A percentile compares a stretch with the other conserved stretches of the same genome.
phyloP scores from a whole-genome alignment of 768 basidiomycete species.

The Rhodotorula diobovata region DNA sequence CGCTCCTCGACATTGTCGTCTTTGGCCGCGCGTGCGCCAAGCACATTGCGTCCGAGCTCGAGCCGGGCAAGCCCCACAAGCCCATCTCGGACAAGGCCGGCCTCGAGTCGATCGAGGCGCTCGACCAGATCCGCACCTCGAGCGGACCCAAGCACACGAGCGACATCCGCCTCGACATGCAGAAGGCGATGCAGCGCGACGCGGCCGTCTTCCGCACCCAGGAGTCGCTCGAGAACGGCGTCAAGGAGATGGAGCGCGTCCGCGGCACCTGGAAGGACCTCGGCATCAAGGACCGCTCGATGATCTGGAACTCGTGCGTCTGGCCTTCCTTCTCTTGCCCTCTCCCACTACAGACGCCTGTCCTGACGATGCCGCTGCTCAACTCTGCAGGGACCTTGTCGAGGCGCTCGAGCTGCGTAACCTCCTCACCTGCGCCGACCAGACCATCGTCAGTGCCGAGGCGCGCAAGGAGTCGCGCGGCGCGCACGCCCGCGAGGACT shows the following conservation, averaged over 20 bases:
- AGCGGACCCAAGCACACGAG: constrained; percentile 80
- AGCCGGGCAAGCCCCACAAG: constrained; percentile 87
- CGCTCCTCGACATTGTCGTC: constrained; percentile 95
- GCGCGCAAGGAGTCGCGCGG: constrained; percentile 97
- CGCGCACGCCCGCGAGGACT: constrained; percentile 98
- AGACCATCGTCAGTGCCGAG: constrained; percentile 78
- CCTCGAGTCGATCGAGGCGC: constrained; percentile 70
- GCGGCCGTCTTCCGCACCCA: constrained; percentile 86
- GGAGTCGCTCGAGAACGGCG: constrained; percentile 82
- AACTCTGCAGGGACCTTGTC: constrained; percentile 68
- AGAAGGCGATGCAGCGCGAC: constrained; percentile 90
- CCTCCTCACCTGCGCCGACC: constrained; percentile 86
- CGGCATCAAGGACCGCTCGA: constrained; percentile 93
- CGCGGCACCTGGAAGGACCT: constrained; percentile 86
- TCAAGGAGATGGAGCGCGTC: constrained; percentile 74
- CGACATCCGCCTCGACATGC: constrained; percentile 88
- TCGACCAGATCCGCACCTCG: constrained; percentile 81
- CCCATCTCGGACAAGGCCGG: constrained; percentile 80
- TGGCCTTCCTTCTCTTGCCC: neutral
- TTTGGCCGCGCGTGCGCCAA: constrained; percentile 99
- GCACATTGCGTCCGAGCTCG: constrained; percentile 86
- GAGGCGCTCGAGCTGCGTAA: constrained; percentile 97
- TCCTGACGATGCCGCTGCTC: neutral
- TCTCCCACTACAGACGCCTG: neutral
- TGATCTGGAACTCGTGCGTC: constrained; percentile 99